Evolutionary conservation across 2,329 filamentous ascomycete genomes (phyloP), one percentile per base, ranked within the genome.

Genomic region (Penicillium janthinellum): DNA sequence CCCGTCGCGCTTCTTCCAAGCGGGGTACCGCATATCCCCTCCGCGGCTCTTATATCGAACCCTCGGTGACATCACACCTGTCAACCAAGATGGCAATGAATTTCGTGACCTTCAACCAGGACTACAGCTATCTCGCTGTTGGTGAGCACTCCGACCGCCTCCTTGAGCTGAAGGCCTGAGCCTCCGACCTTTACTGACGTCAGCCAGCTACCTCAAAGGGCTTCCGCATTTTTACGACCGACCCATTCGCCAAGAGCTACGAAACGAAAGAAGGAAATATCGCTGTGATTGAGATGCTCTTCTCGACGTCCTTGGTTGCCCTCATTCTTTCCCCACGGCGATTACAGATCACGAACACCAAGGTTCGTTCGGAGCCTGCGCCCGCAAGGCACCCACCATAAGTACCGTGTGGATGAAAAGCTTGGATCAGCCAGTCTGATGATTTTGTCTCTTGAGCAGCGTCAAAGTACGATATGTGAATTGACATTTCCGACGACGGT

Each of bases 21-120:
- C 63, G 63, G 68, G 64, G 63, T 67, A 37, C 48, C 60, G 60
- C 64, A 52, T 44, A 62, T 44, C 41, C 48, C 41, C 17, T 61
- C 64, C 37, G 59, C 65, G 45, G 60, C 60, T 62, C 53, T 59
- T 37, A 25, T 59, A 64, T 65, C 60, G 57, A 60, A 57, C 49
- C 45, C 34, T 58, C 41, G 53, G 58, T 39, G 57, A 44, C 45
- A 38, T 22, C 20, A 35, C 35, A 42, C 41, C 54, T 56, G 17
- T 35, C 37, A 49, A 39, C 50, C 64, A 83, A 74, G 61, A 91
- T 91, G 88, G 80, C 88, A 51, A 92, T 98, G 82, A 99, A 99
- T 79, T 99, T 96, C 80, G 92, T 99, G 71, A 97, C 94, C 44
- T 99, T 98, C 80, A 99, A 99, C 79, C 95, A 99, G 83, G 95